Evolutionary conservation across 2,329 filamentous ascomycete species (phyloP), one percentile per base, ranked within the genome.

Genomic region (Pseudogymnoascus sp.): DNA sequence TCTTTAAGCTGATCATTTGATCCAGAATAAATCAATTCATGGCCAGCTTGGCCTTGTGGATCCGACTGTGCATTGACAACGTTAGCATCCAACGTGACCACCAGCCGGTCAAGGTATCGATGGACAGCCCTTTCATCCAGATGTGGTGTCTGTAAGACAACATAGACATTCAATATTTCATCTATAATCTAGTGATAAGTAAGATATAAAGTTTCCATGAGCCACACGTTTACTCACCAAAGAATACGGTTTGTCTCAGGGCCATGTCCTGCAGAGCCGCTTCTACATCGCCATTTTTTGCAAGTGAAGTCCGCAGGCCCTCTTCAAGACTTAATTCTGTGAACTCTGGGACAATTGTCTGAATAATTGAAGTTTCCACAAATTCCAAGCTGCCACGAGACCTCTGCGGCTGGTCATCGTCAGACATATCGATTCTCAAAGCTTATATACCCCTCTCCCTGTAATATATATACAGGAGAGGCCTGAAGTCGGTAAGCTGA

Each of bases 111-210:
- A 36, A 91, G 76, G 61, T 85, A 84, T 36, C 81, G 78, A 62
- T 81, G 79, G 18, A 91, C 74, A 0, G 77, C 76, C 33, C 77
- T 72, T 64, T 87, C 81, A 61, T 84, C 80, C 62, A 82, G 77
- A 69, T 81, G 79, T 3, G 86, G 85, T 7, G 86, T 86, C 68
- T 83, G 82, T 62, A 92, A 79, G 9, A 90, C 78, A 65, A 92
- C 76, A 69, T 89, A 85, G 15, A 91, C 79, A 65, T 86, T 78
- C 62, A 89, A 80, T 27, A 84, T 84, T 77, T 92, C 89, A 81
- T 92, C 89, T 92, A 76, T 63, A 71, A 70, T 77, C 76, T 81
- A 75, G 68, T 70, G 74, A 77, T 81, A 74, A 82, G 81, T 76
- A 77, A 75, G 74, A 76, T 69, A 70, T 65, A 66, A 66, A 70